Evolutionary conservation across 2,329 filamentous ascomycete genomes (phyloP), one percentile per base, ranked within the genome.

Genomic region (Thelonectria discophora): DNA sequence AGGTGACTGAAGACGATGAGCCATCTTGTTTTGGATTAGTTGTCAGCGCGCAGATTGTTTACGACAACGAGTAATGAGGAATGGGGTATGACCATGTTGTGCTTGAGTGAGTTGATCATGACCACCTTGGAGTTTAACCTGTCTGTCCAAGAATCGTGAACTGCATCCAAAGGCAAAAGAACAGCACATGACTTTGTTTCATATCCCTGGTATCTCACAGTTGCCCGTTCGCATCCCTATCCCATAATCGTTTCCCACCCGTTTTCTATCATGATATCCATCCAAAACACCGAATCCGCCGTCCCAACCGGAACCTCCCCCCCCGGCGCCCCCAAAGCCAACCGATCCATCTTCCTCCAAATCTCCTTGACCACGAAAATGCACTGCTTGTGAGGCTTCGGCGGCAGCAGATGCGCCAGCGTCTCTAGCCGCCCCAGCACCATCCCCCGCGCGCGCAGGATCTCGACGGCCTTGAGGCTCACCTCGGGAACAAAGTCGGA

Each of bases 181-280:
- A 43, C 27, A 30, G 7, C n/a, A n/a, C n/a, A n/a, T n/a, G n/a
- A n/a, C n/a, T 10, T 30, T 5, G 9, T 9, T 30, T 40, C 37
- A 40, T 24, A 24, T 24, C 6, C 6, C 21, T 15, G 37, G 40
- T 43, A 43, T 43, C 9, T 43, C 27, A 5, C 27, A 30, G 6
- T 6, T 30, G 2, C 27, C 5, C 8, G 4, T 30, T 8, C 3
- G 3, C 17, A 15, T 24, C 17, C 8, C 45, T 58, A 63, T 45
- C 55, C 63, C 63, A 65, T 62, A 2, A 58, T 63, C 2, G 59
- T 65, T 48, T 65, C 63, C 63, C 63, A 65, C 1, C 63, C 56
- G 32, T 65, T 63, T 51, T 65, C 60, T 37, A 65, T 65, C 56
- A 65, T 62, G 15, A 65, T 51, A 42, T 65, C 55, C 56, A 65